phyloP scores from a whole-genome alignment of 805 yeast genomes.

The Cyberlindnera nakhonratchasimensis region DNA sequence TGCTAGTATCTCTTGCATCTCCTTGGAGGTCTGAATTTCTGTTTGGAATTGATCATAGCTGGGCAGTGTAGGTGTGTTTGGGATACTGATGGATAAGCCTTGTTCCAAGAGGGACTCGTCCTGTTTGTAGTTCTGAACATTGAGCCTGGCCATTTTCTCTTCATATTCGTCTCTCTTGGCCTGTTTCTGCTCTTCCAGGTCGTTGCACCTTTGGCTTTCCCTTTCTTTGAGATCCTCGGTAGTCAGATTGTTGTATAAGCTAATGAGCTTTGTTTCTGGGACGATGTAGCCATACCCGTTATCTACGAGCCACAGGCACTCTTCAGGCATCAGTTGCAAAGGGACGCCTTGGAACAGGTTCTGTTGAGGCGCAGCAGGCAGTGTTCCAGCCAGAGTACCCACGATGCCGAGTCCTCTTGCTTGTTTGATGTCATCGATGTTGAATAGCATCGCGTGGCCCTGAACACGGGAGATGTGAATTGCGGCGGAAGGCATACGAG shows the following conservation, averaged over 20 bases:
- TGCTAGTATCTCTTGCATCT: constrained; percentile 10
- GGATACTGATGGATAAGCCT: constrained; percentile 18
- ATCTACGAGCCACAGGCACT: constrained; percentile 60
- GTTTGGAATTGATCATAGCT: constrained; percentile 15
- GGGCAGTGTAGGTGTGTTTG: constrained; percentile 19
- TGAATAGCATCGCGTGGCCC: constrained; percentile 54
- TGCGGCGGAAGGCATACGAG: not conserved
- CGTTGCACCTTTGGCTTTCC: constrained; percentile 11
- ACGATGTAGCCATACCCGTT: constrained; percentile 39
- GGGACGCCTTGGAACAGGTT: constrained; percentile 86
- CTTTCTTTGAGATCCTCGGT: constrained; percentile 17
- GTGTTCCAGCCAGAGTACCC: constrained; percentile 79
- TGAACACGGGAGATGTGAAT: constrained; percentile 31
- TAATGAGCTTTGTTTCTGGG: constrained; percentile 37
- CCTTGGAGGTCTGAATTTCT: constrained; percentile 14
- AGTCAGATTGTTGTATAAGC: constrained; percentile 11
- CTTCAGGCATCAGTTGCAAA: constrained; percentile 67
- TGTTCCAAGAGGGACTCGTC: constrained; percentile 14
- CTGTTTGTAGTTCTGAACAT: constrained; percentile 1
- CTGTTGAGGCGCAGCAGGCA: constrained; percentile 92
- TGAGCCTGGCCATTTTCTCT: constrained; percentile 7
- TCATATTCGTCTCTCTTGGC: constrained; percentile 7
- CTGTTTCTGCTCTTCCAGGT: constrained; percentile 8
- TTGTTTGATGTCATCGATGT: constrained; percentile 46
- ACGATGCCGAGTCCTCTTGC: constrained; percentile 63